Percentiles rank a stretch among this genome's conserved stretches.
Evolutionary conservation across 106 monocot genomes (phyloP).

Genomic region (Iris macrosiphon): DNA sequence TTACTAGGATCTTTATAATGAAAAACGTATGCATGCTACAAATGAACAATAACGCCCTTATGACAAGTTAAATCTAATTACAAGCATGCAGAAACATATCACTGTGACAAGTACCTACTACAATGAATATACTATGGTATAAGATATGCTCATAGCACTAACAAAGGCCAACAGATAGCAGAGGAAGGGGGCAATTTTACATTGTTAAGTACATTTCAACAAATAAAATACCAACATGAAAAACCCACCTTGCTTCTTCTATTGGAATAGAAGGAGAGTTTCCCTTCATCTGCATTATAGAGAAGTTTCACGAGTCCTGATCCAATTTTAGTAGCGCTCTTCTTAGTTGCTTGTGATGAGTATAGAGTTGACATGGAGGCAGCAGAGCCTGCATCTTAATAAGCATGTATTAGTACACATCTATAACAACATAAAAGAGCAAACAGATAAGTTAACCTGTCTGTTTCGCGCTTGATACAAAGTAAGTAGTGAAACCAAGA

Average conservation of each 20-base stretch:
- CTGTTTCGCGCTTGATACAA: slow-evolving; percentile 42
- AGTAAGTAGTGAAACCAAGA: slow-evolving; percentile 88
- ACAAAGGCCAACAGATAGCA: too few relatives aligned
- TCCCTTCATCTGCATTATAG: slow-evolving; percentile 42
- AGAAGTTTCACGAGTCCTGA: slow-evolving; percentile 73
- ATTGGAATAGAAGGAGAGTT: slow-evolving; percentile 48
- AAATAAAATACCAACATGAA: too few relatives aligned
- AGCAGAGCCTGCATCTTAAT: slow-evolving; percentile 25
- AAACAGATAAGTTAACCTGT: slow-evolving; percentile 30
- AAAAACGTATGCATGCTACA: too few relatives aligned
- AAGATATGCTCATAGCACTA: too few relatives aligned
- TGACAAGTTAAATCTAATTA: too few relatives aligned
- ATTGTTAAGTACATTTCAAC: not conserved
- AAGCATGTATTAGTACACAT: too few relatives aligned
- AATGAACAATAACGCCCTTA: too few relatives aligned
- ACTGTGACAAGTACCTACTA: too few relatives aligned
- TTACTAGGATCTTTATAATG: too few relatives aligned
- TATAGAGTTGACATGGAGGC: slow-evolving; percentile 35
- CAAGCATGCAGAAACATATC: too few relatives aligned
- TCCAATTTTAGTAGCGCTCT: slow-evolving; percentile 36
- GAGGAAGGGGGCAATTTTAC: not conserved
- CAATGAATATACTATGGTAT: too few relatives aligned
- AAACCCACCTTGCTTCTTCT: slow-evolving; percentile 51
- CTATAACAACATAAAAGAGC: too few relatives aligned
- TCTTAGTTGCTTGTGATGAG: slow-evolving; percentile 19